Evolutionary conservation across 2,329 filamentous ascomycete species (phyloP).

Genomic region (Neoscytalidium dimidiatum): DNA sequence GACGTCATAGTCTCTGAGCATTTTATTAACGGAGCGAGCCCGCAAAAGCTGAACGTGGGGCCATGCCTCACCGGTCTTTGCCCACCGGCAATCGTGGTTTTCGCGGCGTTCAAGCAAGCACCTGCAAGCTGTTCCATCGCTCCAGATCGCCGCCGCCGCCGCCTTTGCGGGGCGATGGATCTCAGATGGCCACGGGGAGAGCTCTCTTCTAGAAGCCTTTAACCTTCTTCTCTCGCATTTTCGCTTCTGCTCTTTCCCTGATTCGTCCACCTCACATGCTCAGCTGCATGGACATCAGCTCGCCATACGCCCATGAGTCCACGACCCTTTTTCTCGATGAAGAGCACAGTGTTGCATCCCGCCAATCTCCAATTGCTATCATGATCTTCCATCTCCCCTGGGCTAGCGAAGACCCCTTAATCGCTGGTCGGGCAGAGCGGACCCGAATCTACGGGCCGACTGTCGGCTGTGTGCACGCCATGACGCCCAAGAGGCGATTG

Average conservation of each 20-base stretch:
- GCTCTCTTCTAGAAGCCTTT: neutral
- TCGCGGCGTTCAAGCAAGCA: neutral
- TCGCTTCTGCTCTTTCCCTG: neutral
- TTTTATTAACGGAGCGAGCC: neutral
- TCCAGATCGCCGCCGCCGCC: slow-evolving; percentile 4
- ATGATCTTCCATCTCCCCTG: neutral
- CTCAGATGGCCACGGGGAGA: neutral
- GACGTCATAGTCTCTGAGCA: neutral
- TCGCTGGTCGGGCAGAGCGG: neutral
- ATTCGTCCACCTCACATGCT: neutral
- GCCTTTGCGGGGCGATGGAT: neutral
- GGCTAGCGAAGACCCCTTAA: neutral
- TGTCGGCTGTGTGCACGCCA: neutral
- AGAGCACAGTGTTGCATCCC: neutral
- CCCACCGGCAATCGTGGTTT: neutral
- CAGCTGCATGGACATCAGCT: neutral
- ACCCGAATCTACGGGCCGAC: neutral
- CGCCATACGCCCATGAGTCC: neutral
- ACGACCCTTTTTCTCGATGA: neutral
- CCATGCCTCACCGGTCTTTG: neutral
- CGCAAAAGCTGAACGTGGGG: neutral
- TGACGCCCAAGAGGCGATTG: neutral
- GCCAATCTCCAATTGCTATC: neutral
- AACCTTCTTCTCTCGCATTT: neutral
- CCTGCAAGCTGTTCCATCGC: neutral